Evolutionary conservation across 192 early-diverging fungal genomes (phyloP).

Genomic region (Dissophora globulifera): DNA sequence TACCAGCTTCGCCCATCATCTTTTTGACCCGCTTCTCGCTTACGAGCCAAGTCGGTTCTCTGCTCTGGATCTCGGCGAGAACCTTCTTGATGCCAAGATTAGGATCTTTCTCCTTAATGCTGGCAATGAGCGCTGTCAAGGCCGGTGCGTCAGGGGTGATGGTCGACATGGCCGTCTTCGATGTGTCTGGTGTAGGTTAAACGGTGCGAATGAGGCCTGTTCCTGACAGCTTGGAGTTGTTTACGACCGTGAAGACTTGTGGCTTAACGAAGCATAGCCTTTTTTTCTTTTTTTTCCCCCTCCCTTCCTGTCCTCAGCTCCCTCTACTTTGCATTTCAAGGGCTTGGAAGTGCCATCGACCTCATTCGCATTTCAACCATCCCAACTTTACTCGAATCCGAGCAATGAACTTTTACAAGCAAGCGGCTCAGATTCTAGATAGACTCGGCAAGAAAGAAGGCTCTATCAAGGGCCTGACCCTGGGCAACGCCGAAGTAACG

Average conservation of each 20-base stretch:
- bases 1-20: slow-evolving; percentile 60
- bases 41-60: slow-evolving; percentile 64
- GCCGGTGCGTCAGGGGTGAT: slow-evolving; percentile 48
- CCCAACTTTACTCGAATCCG: background rate
- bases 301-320: no score
- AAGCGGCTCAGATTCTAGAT: slow-evolving; percentile 80
- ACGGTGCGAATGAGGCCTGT: no score
- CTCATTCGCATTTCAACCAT: no score
- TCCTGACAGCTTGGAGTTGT: no score
- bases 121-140: slow-evolving; percentile 48
- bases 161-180: slow-evolving; percentile 42
- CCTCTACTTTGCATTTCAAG: no score
- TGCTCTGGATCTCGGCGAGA: slow-evolving; percentile 44
- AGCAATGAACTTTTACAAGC: slow-evolving; percentile 75
- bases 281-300: slow-evolving; percentile 4
- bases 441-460: slow-evolving; percentile 76
- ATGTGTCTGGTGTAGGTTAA: no score
- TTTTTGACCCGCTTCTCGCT: slow-evolving; percentile 73
- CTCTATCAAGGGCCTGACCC: slow-evolving; percentile 80
- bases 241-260: background rate
- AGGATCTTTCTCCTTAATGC: slow-evolving; percentile 60
- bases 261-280: slow-evolving; percentile 1
- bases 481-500: slow-evolving; percentile 69
- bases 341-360: no score
- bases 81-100: slow-evolving; percentile 66